Percentiles rank a stretch among this genome's conserved stretches.
phyloP scores from a whole-genome alignment of 805 yeast genomes.

The Candida parachauliodes region DNA sequence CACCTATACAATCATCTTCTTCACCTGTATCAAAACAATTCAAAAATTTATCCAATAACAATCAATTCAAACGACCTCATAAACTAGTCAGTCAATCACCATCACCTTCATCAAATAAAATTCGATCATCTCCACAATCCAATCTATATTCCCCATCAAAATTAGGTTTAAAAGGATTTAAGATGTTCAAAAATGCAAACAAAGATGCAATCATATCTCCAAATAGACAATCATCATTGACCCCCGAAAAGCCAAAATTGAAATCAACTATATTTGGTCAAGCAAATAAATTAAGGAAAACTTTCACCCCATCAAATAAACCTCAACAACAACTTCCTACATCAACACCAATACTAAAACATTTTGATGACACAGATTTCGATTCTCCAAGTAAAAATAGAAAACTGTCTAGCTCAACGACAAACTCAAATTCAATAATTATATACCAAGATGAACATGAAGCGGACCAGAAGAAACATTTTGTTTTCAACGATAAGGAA shows the following conservation, averaged over 20 bases:
- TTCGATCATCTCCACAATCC: slow-evolving; percentile 8
- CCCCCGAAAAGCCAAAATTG: slow-evolving; percentile 11
- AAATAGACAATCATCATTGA: slow-evolving; percentile 13
- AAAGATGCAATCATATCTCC: slow-evolving; percentile 34
- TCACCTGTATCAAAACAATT: slow-evolving; percentile 3
- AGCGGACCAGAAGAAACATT: background rate
- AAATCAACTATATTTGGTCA: slow-evolving; percentile 11
- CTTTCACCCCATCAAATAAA: slow-evolving; percentile 4
- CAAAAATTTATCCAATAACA: slow-evolving; percentile 9
- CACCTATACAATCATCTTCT: slow-evolving; percentile 8
- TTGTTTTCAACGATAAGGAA: slow-evolving; percentile 31
- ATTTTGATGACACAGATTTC: slow-evolving; percentile 24
- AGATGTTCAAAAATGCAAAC: slow-evolving; percentile 33
- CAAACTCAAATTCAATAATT: slow-evolving; percentile 16
- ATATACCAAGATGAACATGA: slow-evolving; percentile 21
- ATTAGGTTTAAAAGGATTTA: slow-evolving; percentile 26
- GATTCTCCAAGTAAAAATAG: slow-evolving; percentile 31
- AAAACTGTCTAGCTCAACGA: slow-evolving; percentile 19
- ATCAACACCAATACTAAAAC: slow-evolving; percentile 11
- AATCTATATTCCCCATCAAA: slow-evolving; percentile 25
- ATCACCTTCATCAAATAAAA: slow-evolving; percentile 29
- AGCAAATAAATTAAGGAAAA: slow-evolving; percentile 15
- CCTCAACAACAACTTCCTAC: slow-evolving; percentile 9
- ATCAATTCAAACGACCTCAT: slow-evolving; percentile 43
- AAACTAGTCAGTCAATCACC: slow-evolving; percentile 42